A percentile compares a stretch with the other conserved stretches of the same genome.
Conservation (phyloP, 768 basidiomycete species). For the Punctularia strigosozonata region DNA sequence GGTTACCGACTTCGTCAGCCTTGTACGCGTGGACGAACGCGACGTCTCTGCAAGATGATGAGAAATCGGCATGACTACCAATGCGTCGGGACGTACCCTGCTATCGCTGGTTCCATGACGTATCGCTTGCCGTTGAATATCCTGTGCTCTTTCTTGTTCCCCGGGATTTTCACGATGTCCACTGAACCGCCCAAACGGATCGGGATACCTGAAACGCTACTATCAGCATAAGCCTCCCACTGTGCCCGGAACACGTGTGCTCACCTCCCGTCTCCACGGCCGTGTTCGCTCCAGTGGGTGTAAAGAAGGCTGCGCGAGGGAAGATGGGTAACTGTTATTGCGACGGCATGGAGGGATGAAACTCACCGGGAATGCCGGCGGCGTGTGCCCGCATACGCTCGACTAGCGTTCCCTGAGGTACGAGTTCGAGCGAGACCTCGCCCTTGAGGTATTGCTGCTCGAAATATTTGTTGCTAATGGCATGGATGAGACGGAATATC, state of each 20-base stretch:
- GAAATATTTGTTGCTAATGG: constrained; percentile 65
- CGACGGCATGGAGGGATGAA: no score
- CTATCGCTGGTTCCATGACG: constrained; percentile 68
- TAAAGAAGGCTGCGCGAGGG: constrained; percentile 87
- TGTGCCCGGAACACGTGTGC: no score
- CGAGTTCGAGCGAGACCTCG: constrained; percentile 71
- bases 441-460: constrained; percentile 71
- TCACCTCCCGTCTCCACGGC: constrained; percentile 68
- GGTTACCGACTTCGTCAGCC: constrained; percentile 81
- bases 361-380: constrained; percentile 84
- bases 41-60: no score
- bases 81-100: no score
- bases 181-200: constrained; percentile 64
- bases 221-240: no score
- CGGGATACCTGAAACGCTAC: no score
- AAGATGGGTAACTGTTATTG: no score
- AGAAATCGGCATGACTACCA: no score
- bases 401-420: constrained; percentile 84
- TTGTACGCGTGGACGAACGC: constrained; percentile 87
- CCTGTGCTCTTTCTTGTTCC: constrained; percentile 61
- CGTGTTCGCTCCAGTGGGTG: constrained; percentile 83
- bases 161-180: constrained; percentile 55
- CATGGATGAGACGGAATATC: not conserved
- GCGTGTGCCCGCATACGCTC: constrained; percentile 82
- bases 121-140: constrained; percentile 67